A percentile compares a stretch with the other conserved stretches of the same genome.
Conservation (phyloP, 73 alveolate species). For the Paramecium sonneborni region DNA sequence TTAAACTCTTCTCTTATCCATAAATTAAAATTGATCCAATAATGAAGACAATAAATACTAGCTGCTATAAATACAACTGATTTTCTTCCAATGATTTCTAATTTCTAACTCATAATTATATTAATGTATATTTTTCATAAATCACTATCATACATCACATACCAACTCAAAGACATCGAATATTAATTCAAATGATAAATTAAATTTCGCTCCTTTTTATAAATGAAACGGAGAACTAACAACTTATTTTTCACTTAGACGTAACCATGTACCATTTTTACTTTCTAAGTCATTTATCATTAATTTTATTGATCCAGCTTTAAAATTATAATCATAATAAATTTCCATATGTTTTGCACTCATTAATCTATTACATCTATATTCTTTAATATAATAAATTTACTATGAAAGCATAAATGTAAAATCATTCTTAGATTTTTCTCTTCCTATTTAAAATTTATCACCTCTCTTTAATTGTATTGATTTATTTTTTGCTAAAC, state of each 20-base stretch:
- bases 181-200: constrained; percentile 13
- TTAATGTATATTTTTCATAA: neutral
- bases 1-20: neutral
- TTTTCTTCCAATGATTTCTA: neutral
- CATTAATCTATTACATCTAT: constrained; percentile 41
- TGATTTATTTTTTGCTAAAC: neutral
- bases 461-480: constrained; percentile 31
- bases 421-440: neutral
- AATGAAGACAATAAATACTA: neutral
- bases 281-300: constrained; percentile 53
- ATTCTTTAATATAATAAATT: neutral
- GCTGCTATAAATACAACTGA: neutral
- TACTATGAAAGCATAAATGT: constrained; percentile 12
- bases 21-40: neutral
- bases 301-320: constrained; percentile 20
- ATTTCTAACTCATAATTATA: neutral
- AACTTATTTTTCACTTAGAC: constrained; percentile 48
- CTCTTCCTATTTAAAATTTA: constrained; percentile 37
- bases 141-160: constrained; percentile 17
- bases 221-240: neutral
- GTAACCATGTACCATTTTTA: constrained; percentile 40
- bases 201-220: neutral
- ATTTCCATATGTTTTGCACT: constrained; percentile 50
- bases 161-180: neutral
- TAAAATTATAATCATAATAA: constrained; percentile 6